Conservation (phyloP, 2,329 filamentous ascomycete genomes). For the Teratosphaeria destructans region DNA sequence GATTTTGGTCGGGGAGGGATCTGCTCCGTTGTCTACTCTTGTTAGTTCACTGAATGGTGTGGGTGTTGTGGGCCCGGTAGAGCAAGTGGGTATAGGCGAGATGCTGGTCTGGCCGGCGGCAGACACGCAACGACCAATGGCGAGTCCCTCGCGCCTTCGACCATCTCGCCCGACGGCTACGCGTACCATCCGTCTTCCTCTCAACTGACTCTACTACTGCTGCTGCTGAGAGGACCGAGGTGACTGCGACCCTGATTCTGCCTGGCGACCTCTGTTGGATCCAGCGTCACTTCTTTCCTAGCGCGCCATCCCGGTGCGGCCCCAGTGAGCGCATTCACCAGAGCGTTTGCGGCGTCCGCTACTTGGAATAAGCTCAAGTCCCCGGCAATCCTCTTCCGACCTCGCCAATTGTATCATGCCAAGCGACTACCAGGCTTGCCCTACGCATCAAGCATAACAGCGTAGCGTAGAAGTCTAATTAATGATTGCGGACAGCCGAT, state of each 20-base stretch:
- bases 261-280: background rate
- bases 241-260: background rate
- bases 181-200: background rate
- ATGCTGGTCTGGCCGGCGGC: background rate
- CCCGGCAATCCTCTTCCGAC: background rate
- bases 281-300: background rate
- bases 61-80: background rate
- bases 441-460: background rate
- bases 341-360: background rate
- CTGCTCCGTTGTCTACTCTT: background rate
- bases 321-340: background rate
- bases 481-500: background rate
- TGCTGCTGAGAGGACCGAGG: background rate
- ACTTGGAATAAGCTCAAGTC: background rate
- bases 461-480: slow-evolving; percentile 4
- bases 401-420: background rate
- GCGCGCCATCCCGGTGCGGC: background rate
- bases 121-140: background rate
- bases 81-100: background rate
- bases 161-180: background rate
- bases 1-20: background rate
- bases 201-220: background rate
- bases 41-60: background rate
- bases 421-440: background rate
- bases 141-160: background rate